These are phyloP conservation scores for Aaosphaeria pasadenensis DNA, from an alignment of 2,329 filamentous ascomycete species.

Conservation along the genomic window DNA sequence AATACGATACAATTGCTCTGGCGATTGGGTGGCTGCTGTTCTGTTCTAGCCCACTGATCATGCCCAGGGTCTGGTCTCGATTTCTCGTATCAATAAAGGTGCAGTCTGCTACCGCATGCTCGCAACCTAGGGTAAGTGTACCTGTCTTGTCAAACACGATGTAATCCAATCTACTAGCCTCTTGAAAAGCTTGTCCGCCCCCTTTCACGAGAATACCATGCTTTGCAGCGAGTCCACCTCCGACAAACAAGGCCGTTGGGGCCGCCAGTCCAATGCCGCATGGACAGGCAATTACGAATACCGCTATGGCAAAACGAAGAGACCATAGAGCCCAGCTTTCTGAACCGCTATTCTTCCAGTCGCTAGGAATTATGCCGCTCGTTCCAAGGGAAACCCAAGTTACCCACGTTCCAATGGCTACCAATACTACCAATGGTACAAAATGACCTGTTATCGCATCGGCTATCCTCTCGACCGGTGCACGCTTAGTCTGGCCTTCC, in stretches of 20 bases:
- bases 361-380: slow-evolving; percentile 53
- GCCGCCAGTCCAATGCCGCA: slow-evolving; percentile 83
- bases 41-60: slow-evolving; percentile 62
- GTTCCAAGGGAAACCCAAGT: slow-evolving; percentile 67
- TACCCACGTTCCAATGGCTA: slow-evolving; percentile 69
- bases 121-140: slow-evolving; percentile 70
- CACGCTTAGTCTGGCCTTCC: slow-evolving; percentile 72
- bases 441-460: slow-evolving; percentile 74
- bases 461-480: slow-evolving; percentile 72
- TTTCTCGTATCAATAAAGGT: slow-evolving; percentile 35
- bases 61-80: slow-evolving; percentile 45
- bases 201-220: slow-evolving; percentile 80
- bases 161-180: slow-evolving; percentile 72
- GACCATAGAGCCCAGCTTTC: slow-evolving; percentile 73
- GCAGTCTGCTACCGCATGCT: slow-evolving; percentile 65
- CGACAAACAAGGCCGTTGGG: slow-evolving; percentile 80
- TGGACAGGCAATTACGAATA: slow-evolving; percentile 84
- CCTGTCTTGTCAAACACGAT: slow-evolving; percentile 90
- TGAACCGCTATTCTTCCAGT: slow-evolving; percentile 53
- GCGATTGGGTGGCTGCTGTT: slow-evolving; percentile 74
- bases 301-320: slow-evolving; percentile 78
- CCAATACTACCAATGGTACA: slow-evolving; percentile 67
- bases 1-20: slow-evolving; percentile 65
- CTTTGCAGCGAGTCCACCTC: slow-evolving; percentile 74
- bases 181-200: slow-evolving; percentile 81